Conservation (phyloP, 441 rosid genomes). For the Isatis lusitanica region DNA sequence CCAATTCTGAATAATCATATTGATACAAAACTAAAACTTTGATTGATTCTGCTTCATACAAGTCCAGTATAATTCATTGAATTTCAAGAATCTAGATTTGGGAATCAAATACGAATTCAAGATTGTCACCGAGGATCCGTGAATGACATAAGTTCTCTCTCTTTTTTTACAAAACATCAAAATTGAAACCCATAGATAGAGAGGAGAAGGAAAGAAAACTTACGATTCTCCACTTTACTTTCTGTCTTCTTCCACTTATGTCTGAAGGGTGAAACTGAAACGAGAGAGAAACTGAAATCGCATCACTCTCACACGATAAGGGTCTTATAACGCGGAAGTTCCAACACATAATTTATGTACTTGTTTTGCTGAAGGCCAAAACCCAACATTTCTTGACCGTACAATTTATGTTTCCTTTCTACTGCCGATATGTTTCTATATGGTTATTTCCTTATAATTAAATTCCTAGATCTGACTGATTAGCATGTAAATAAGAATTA, state of each 20-base stretch:
- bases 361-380: too few relatives aligned
- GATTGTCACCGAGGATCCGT: neutral
- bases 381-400: neutral
- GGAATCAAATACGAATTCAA: neutral
- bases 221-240: neutral
- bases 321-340: neutral
- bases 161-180: neutral
- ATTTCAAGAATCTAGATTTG: neutral
- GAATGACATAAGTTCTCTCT: neutral
- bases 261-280: neutral
- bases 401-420: neutral
- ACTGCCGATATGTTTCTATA: neutral
- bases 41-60: neutral
- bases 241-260: neutral
- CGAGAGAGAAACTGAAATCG: neutral
- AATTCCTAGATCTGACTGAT: too few relatives aligned
- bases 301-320: neutral
- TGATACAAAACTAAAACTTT: neutral
- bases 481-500: too few relatives aligned
- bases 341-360: neutral
- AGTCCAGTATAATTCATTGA: neutral
- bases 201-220: slow-evolving; percentile 2
- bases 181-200: neutral
- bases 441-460: too few relatives aligned
- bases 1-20: neutral